Evolutionary conservation across 2,329 filamentous ascomycete genomes (phyloP), one percentile per base, ranked within the genome.

Genomic region (Hortaea werneckii): DNA sequence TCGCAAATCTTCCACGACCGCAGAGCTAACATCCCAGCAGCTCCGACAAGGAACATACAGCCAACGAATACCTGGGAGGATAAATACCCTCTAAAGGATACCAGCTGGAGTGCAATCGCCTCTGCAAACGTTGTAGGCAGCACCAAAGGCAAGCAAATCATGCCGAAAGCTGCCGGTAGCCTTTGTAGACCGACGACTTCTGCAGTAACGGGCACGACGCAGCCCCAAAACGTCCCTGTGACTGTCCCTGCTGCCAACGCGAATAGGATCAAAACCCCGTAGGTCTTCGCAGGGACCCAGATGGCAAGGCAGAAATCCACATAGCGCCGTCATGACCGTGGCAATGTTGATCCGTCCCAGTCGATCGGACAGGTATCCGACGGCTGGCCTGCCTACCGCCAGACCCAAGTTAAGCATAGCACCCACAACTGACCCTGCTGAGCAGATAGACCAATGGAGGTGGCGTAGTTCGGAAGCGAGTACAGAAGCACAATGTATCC

Each of bases 1-100:
- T 76, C 68, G 3, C 66, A 68, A 53, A 80, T 70, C 61, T 79
- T 79, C 78, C 77, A 80, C 0, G 69, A 71, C 41, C 76, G 60
- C 45, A 80, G 58, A n/a, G 75, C 54, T 76, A 5, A 87, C 69
- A 5, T 78, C 79, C 63, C n/a, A n/a, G n/a, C 32, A n/a, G 32
- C 32, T 9, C 32, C 65, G 6, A 66, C 40, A 5, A 61, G 32
- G 46, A 66, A 67, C 7, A 62, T 45, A n/a, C 66, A 27, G 0
- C 62, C 65, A 12, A 61, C 58, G 39, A 67, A 67, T 5, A 68
- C 57, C 45, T 68, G 66, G 9, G 62, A 52, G 49, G 66, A 65
- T 4, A 68, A 53, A 53, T 67, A 68, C 42, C 40, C 20, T 45
- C 32, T 42, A n/a, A 12, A 42, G 48, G 5, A 43, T 26, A 27